Evolutionary conservation across 1,139 yeast genomes (phyloP).

Genomic region (Geotrichum siamense): DNA sequence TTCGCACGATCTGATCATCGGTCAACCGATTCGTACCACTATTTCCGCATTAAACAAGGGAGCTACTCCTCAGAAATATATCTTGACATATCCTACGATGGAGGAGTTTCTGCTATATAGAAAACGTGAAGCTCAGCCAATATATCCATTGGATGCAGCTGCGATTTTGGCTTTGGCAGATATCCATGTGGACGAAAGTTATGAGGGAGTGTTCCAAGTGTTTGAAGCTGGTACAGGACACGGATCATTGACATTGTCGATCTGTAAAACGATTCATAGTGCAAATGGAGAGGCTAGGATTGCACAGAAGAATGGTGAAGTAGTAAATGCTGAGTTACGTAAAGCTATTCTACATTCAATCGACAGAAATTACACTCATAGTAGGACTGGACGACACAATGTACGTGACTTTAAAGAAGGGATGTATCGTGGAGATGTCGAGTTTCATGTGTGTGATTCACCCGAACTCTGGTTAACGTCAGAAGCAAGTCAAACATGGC

Average conservation of each 20-base stretch:
- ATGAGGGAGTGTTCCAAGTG: conserved; percentile 28
- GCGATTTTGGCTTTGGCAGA: conserved; percentile 43
- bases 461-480: conserved; percentile 38
- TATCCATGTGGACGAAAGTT: conserved; percentile 35
- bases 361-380: conserved; percentile 38
- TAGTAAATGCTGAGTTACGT: conserved; percentile 22
- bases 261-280: conserved; percentile 39
- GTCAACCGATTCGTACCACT: conserved; percentile 14
- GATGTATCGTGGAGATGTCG: conserved; percentile 38
- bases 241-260: conserved; percentile 43
- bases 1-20: conserved; percentile 15
- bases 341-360: conserved; percentile 43
- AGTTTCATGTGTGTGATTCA: conserved; percentile 39
- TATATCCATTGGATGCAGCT: conserved; percentile 43
- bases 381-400: conserved; percentile 37
- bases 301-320: not conserved
- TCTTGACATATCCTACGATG: conserved; percentile 37
- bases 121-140: conserved; percentile 43
- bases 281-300: conserved; percentile 34
- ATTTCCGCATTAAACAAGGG: conserved; percentile 6
- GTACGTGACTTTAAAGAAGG: conserved; percentile 38
- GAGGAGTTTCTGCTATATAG: conserved; percentile 41
- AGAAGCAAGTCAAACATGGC: conserved; percentile 18
- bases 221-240: conserved; percentile 50
- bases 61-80: conserved; percentile 21